Evolutionary conservation across 768 basidiomycete genomes (phyloP).

Genomic region (Leccinum rimulosum): DNA sequence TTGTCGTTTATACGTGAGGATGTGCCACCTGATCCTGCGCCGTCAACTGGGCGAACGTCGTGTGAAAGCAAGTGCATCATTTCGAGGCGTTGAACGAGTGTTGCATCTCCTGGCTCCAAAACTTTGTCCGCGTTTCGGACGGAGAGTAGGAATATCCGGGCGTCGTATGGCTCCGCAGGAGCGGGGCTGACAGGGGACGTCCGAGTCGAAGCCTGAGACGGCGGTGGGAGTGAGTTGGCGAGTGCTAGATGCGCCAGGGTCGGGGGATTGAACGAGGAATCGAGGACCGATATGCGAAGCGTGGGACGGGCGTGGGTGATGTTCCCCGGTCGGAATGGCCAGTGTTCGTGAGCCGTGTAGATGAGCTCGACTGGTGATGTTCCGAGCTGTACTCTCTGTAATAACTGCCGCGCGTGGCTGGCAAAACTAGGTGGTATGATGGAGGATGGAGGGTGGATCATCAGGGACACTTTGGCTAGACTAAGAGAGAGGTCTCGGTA

Average conservation of each 20-base stretch:
- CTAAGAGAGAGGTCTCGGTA: not conserved
- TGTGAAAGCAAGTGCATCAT: constrained; percentile 79
- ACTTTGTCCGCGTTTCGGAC: constrained; percentile 85
- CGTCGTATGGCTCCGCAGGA: constrained; percentile 49
- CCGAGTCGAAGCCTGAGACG: constrained; percentile 1
- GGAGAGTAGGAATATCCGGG: constrained; percentile 76
- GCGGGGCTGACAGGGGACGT: not conserved
- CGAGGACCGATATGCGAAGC: constrained; percentile 70
- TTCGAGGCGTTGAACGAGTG: constrained; percentile 73
- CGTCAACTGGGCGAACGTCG: constrained; percentile 32
- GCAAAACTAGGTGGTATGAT: constrained; percentile 18
- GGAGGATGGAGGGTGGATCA: constrained; percentile 7
- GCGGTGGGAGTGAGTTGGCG: constrained; percentile 42
- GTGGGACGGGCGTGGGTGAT: constrained; percentile 12
- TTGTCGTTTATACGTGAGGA: constrained; percentile 32
- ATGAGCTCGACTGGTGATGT: constrained; percentile 55
- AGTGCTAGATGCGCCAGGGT: constrained; percentile 82
- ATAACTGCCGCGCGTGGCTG: constrained; percentile 17
- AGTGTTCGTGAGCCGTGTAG: constrained; percentile 55
- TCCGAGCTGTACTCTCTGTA: constrained; percentile 43
- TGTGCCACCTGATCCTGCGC: not conserved
- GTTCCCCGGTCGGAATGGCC: constrained; percentile 52
- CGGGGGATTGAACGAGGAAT: constrained; percentile 93
- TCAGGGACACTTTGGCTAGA: not conserved
- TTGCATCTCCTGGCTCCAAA: constrained; percentile 67